phyloP scores from a whole-genome alignment of 371 early-diverging fungal genomes.

The Nematocida homosporus region DNA sequence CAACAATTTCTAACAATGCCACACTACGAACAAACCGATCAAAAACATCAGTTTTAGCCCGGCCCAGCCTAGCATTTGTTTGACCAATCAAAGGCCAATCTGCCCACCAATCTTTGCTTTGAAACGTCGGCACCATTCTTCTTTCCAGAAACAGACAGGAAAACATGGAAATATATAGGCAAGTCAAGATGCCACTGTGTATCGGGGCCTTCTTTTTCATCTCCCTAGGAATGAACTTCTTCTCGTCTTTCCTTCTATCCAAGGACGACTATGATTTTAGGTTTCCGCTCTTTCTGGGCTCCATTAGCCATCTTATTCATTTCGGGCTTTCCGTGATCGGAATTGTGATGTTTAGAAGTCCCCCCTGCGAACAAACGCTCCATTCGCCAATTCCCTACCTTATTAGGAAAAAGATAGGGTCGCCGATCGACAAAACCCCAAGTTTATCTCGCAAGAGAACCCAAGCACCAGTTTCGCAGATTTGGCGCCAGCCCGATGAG shows the following conservation, averaged over 20 bases:
- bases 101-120: too few relatives aligned
- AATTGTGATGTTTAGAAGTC: constrained; percentile 29
- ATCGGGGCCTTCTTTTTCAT: constrained; percentile 36
- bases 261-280: constrained; percentile 65
- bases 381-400: constrained; percentile 42
- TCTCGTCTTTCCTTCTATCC: constrained; percentile 62
- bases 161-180: constrained; percentile 6
- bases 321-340: constrained; percentile 51
- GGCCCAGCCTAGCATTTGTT: too few relatives aligned
- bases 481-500: background rate
- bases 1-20: too few relatives aligned
- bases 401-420: constrained; percentile 19
- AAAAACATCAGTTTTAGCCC: too few relatives aligned
- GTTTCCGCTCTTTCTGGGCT: constrained; percentile 65
- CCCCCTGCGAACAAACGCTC: background rate
- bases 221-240: constrained; percentile 62
- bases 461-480: background rate
- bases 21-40: too few relatives aligned
- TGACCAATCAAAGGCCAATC: too few relatives aligned
- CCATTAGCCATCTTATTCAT: constrained; percentile 62
- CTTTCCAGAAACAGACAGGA: background rate
- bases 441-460: background rate
- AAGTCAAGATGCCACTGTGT: background rate
- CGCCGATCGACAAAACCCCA: constrained; percentile 1
- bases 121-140: constrained; percentile 31